Percentiles rank a stretch among this genome's conserved stretches.
Conservation (phyloP, 2,329 filamentous ascomycete species). For the Ramularia collo-cygni region DNA sequence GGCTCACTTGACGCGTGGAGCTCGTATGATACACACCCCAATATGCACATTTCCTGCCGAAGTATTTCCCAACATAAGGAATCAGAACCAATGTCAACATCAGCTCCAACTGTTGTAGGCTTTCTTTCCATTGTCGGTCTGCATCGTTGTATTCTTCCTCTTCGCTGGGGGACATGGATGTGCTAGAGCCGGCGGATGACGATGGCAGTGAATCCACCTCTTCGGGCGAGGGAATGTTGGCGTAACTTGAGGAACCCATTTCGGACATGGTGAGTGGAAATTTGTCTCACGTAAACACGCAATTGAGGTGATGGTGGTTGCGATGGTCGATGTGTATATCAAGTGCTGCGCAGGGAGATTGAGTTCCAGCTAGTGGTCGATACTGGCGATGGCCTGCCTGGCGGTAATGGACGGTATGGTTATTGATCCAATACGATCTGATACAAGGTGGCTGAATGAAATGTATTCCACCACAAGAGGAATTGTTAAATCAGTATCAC, state of each 20-base stretch:
- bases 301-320: neutral
- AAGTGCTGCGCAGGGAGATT: no score
- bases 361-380: no score
- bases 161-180: constrained; percentile 41
- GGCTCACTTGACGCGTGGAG: no score
- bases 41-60: constrained; percentile 90
- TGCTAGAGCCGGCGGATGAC: constrained; percentile 43
- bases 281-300: neutral
- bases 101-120: constrained; percentile 86
- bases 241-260: constrained; percentile 48
- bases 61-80: constrained; percentile 88
- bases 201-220: constrained; percentile 46
- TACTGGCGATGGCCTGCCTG: no score
- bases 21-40: constrained; percentile 64
- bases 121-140: constrained; percentile 91
- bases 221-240: constrained; percentile 40
- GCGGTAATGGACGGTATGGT: no score
- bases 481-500: no score
- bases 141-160: constrained; percentile 63
- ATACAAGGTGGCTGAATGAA: no score
- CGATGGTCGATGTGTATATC: no score
- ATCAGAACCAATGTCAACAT: constrained; percentile 91
- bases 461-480: no score
- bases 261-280: constrained; percentile 24
- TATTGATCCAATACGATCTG: no score